These are phyloP conservation scores for Tritrichomonas musculus DNA, from an alignment of 208 protist species.

Conservation along the genomic window DNA sequence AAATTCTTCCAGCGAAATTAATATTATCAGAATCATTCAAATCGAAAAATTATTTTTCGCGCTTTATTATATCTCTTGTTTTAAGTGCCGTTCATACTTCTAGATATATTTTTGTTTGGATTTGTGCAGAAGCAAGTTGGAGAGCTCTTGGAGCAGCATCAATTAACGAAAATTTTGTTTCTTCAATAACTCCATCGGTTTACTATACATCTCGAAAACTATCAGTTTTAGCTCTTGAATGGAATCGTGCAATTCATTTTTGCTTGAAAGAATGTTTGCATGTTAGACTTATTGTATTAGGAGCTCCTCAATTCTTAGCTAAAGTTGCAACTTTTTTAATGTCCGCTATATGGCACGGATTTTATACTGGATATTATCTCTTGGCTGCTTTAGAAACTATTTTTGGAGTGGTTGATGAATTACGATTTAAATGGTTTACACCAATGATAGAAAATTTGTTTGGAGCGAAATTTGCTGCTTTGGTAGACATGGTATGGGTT, in stretches of 20 bases:
- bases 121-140: neutral
- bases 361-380: constrained; percentile 13
- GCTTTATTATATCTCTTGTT: neutral
- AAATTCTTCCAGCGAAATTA: neutral
- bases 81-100: neutral
- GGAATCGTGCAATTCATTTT: neutral
- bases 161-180: neutral
- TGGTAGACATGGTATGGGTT: neutral
- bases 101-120: neutral
- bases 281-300: neutral
- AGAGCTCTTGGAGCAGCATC: neutral
- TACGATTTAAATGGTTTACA: neutral
- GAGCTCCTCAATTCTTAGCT: neutral
- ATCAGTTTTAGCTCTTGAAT: neutral
- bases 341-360: constrained; percentile 3
- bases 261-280: neutral
- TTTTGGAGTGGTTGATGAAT: neutral
- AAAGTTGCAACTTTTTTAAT: neutral
- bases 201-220: neutral
- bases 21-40: neutral
- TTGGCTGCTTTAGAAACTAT: neutral
- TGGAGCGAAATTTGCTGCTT: neutral
- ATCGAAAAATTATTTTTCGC: neutral
- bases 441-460: neutral
- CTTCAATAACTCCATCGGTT: neutral